Conservation (phyloP, 495 filamentous ascomycete genomes). For the Aspergillus indologenus region DNA sequence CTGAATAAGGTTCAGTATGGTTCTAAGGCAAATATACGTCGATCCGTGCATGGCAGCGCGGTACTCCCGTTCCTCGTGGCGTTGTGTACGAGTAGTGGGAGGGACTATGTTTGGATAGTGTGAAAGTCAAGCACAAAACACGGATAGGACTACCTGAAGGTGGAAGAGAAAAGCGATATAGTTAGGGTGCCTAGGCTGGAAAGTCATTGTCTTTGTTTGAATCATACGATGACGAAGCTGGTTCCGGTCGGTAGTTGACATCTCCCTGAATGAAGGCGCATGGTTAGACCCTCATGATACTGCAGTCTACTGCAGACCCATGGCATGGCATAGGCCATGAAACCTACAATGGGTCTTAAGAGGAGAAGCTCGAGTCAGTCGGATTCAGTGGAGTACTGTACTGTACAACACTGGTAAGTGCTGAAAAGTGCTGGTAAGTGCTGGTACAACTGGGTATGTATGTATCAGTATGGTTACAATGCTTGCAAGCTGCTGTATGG, state of each 20-base stretch:
- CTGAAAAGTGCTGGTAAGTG: neutral
- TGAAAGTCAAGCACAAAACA: neutral
- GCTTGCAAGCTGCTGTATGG: no score
- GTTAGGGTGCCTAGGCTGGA: no score
- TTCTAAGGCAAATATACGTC: conserved; percentile 14
- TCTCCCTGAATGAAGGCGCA: no score
- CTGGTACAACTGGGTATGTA: neutral
- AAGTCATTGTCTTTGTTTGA: neutral
- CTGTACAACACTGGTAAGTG: neutral
- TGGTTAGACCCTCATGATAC: neutral
- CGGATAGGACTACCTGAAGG: neutral
- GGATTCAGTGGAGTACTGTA: no score
- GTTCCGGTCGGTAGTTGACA: neutral
- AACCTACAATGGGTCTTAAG: neutral
- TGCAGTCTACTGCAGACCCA: neutral
- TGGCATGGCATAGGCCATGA: neutral
- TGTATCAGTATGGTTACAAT: neutral
- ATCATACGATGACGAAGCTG: neutral
- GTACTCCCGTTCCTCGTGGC: conserved; percentile 21
- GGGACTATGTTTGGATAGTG: neutral
- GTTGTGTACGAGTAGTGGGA: conserved; percentile 16
- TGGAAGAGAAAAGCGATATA: neutral
- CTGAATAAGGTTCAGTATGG: neutral
- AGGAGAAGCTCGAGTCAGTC: neutral
- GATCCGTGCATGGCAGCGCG: conserved; percentile 20